A percentile compares a stretch with the other conserved stretches of the same genome.
Evolutionary conservation across 2,329 filamentous ascomycete species (phyloP).

Genomic region (Cyphellophora europaea): DNA sequence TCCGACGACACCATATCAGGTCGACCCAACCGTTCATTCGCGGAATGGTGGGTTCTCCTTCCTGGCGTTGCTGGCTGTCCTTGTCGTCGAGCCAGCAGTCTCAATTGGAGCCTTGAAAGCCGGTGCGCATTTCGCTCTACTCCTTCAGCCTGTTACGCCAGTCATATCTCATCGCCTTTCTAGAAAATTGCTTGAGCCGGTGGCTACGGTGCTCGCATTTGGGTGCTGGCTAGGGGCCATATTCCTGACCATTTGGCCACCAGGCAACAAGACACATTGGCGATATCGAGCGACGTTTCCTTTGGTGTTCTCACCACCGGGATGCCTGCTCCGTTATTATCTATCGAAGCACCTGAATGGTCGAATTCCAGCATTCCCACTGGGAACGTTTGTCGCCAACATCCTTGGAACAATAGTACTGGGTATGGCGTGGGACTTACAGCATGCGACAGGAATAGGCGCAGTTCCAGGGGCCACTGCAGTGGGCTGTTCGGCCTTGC

Average conservation of each 20-base stretch:
- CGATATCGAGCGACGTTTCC: conserved; percentile 62
- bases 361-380: conserved; percentile 55
- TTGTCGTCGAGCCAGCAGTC: conserved; percentile 58
- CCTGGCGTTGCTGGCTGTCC: conserved; percentile 63
- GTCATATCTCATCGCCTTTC: conserved; percentile 46
- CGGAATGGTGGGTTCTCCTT: conserved; percentile 67
- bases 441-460: conserved; percentile 45
- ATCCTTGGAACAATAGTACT: conserved; percentile 62
- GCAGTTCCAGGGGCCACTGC: conserved; percentile 38
- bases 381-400: conserved; percentile 76
- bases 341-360: conserved; percentile 58
- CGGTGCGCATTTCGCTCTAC: conserved; percentile 63
- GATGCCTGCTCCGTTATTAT: conserved; percentile 65
- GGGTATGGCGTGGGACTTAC: conserved; percentile 66
- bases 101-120: conserved; percentile 58
- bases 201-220: conserved; percentile 52
- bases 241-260: conserved; percentile 58
- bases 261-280: conserved; percentile 50
- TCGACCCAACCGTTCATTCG: conserved; percentile 25
- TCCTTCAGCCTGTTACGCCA: conserved; percentile 48
- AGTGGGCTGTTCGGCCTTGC: conserved; percentile 48
- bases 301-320: conserved; percentile 67
- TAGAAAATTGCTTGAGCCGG: conserved; percentile 51
- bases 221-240: conserved; percentile 67
- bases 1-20: conserved; percentile 2